Evolutionary conservation across 345 rosid genomes (phyloP).

Genomic region (Salix arbutifolia): DNA sequence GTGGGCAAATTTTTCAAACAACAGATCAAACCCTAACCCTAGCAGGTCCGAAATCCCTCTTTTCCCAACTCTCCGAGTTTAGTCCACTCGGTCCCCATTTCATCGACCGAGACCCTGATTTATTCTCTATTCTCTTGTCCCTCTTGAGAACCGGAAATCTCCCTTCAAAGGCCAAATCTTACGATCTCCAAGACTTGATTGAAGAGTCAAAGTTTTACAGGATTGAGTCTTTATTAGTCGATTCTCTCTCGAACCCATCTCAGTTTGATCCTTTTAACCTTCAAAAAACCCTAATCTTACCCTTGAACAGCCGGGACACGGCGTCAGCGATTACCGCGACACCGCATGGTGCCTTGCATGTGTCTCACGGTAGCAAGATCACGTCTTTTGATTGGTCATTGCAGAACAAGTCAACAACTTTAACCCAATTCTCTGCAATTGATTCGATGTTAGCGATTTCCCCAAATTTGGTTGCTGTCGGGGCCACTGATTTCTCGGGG

Average conservation of each 20-base stretch:
- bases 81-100: conserved; percentile 39
- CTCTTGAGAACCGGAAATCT: conserved; percentile 73
- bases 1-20: conserved; percentile 77
- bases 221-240: conserved; percentile 50
- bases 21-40: conserved; percentile 63
- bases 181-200: conserved; percentile 63
- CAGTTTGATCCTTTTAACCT: conserved; percentile 78
- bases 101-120: conserved; percentile 83
- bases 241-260: conserved; percentile 54
- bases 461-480: conserved; percentile 58
- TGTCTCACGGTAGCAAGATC: conserved; percentile 85
- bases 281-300: conserved; percentile 46
- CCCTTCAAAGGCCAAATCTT: conserved; percentile 61
- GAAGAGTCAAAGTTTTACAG: conserved; percentile 76
- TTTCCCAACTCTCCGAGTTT: conserved; percentile 48
- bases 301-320: conserved; percentile 66
- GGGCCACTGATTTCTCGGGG: conserved; percentile 88
- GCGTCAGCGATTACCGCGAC: conserved; percentile 62
- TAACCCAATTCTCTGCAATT: conserved; percentile 75
- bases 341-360: conserved; percentile 61
- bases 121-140: conserved; percentile 70
- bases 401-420: conserved; percentile 56
- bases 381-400: conserved; percentile 90
- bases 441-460: conserved; percentile 72
- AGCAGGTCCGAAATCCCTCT: conserved; percentile 61